phyloP scores from a whole-genome alignment of 306 rosid genomes.

The Medicago arabica region DNA sequence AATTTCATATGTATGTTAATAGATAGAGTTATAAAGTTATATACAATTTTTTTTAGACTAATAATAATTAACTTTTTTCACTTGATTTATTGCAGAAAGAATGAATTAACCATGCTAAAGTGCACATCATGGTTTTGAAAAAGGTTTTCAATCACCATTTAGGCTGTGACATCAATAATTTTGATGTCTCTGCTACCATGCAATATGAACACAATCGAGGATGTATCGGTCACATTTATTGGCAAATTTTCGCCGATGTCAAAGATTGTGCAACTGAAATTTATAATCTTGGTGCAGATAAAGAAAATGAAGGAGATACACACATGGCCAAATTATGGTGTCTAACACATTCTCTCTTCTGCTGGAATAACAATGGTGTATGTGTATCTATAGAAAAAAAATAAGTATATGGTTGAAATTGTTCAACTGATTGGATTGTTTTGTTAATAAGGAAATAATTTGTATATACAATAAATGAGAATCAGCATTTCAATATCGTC shows the following conservation, averaged over 20 bases:
- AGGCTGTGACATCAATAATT: background rate
- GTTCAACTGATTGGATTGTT: too few relatives aligned
- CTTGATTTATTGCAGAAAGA: conserved; percentile 57
- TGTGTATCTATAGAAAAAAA: too few relatives aligned
- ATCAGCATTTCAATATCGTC: too few relatives aligned
- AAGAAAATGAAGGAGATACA: too few relatives aligned
- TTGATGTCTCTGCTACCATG: background rate
- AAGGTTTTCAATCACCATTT: background rate
- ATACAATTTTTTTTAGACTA: background rate
- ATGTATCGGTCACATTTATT: background rate
- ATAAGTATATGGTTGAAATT: too few relatives aligned
- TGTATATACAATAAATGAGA: too few relatives aligned
- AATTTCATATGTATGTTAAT: background rate
- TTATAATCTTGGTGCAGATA: background rate
- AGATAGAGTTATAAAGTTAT: background rate
- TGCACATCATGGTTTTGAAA: background rate
- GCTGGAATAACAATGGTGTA: too few relatives aligned
- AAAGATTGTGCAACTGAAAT: background rate
- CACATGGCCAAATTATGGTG: too few relatives aligned
- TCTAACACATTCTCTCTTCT: too few relatives aligned
- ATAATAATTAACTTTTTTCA: conserved; percentile 34
- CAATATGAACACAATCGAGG: background rate
- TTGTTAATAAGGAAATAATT: too few relatives aligned
- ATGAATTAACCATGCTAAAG: conserved; percentile 39
- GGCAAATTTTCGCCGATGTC: background rate